These are phyloP conservation scores for Aureobasidium sp. DNA, from an alignment of 2,329 filamentous ascomycete species.

Conservation along the genomic window DNA sequence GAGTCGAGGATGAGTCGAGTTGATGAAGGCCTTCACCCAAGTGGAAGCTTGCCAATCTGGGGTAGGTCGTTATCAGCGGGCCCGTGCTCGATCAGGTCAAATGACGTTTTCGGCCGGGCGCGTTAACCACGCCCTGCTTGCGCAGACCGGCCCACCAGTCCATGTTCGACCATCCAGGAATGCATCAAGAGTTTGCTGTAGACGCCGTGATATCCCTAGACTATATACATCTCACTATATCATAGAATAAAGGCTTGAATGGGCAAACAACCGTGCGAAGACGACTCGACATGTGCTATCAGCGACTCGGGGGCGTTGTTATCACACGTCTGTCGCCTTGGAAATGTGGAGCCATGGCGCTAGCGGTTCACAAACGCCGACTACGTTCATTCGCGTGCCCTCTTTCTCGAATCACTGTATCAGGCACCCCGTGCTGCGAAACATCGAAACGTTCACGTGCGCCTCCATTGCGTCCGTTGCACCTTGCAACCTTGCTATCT, in stretches of 20 bases:
- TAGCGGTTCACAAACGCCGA: slow-evolving; percentile 4
- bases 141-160: background rate
- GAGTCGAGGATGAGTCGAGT: slow-evolving; percentile 14
- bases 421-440: slow-evolving; percentile 8
- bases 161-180: background rate
- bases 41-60: slow-evolving; percentile 8
- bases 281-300: background rate
- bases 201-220: too few species aligned
- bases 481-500: slow-evolving; percentile 11
- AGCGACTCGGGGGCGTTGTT: background rate
- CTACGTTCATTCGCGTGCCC: background rate
- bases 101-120: background rate
- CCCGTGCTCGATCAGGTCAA: background rate
- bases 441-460: slow-evolving; percentile 14
- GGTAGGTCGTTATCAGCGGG: slow-evolving; percentile 2
- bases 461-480: slow-evolving; percentile 2
- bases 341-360: slow-evolving; percentile 7
- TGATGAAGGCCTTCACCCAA: slow-evolving; percentile 3
- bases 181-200: background rate
- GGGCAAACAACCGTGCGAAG: background rate
- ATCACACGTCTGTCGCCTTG: background rate
- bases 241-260: too few species aligned
- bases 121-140: background rate
- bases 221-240: background rate
- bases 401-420: slow-evolving; percentile 2